Base-by-base conservation (phyloP, 257 asterid genomes). In the Buddleja alternifolia region DNA sequence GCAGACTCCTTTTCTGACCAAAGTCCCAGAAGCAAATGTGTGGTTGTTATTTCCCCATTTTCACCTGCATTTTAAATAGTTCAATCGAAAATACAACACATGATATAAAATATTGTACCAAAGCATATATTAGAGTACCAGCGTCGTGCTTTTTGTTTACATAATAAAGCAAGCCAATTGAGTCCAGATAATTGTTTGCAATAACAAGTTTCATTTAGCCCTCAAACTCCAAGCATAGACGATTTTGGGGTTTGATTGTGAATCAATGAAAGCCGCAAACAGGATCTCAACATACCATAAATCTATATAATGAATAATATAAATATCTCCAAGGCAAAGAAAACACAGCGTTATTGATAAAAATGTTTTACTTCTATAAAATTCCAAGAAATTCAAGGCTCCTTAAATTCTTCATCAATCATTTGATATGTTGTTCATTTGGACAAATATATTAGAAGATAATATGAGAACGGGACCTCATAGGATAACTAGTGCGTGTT, bases 1-100 rank as follows among this genome's bases (percentile, higher is more conserved):
- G 96, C 97, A 25, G 88, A 76, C 75, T 82, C 96, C 74, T 86
- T 83, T 53, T 85, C 83, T 8, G 96, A 65, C 98, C 97, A 93
- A 47, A 93, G 70, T 4, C 98, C 98, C 60, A 90, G 98, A 62
- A 76, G 80, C 66, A 93, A 24, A 82, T 88, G 84, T 10, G 92
- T 3, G n/a, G 71, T 17, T 1, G 97, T 93, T 72, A 93, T 69
- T 78, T 93, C 98, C 50, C 97, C 98, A 48, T 76, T 78, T 70
- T 84, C 96, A 67, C 96, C 98, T 93, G 88, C 68, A 67, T 12
- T 69, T 65, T 56, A 40, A 46, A 1, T 8, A 50, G 16, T 44
- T 55, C 10, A 20, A 53, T 71, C 32, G 36, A 25, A 73, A 60
- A 46, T 32, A 42, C 36, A 51, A 62, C 24, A 48, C 25, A 39